Base-by-base conservation (phyloP, 306 rosid genomes). In the Prunus fruticosa region DNA sequence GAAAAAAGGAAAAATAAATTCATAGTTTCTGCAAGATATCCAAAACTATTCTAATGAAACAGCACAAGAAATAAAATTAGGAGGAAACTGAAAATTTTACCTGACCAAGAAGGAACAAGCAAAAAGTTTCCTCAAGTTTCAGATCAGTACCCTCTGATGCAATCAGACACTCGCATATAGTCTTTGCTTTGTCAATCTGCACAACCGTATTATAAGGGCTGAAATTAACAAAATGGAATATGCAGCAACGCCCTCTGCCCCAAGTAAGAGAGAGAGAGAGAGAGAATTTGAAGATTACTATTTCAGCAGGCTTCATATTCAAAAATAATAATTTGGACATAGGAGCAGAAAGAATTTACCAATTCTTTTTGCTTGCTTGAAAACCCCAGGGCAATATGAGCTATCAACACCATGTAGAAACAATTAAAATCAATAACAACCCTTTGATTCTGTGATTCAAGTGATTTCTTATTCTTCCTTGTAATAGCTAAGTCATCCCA, bases 391-490 rank as follows among this genome's bases (percentile, higher is more conserved):
- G 99, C 98, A 85, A 92, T 18, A 79, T 95, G 97, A 75, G 97
- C 97, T 66, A 77, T 77, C 81, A 92, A 89, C 58, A 81, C 92
- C 84, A 86, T 38, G 68, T 89, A 95, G 81, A 89, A 92, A 88
- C 98, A 95, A 60, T 73, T 84, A 73, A 85, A 84, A 87, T 92
- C 97, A 67, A 95, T 85, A 71, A 95, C 89, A 66, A 86, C 91
- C 84, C 94, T 81, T 81, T 91, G 93, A 86, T 92, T 95, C 64
- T 95, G 99, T 50, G 99, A 91, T 80, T 95, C 99, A 46, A 95
- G 86, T 71, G 97, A 92, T 81, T 92, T 95, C 83, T 89, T 95
- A 65, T 91, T 95, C 91, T 91, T 95, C 81, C 99, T 86, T 76
- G 87, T 87, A 66, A 67, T 72, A 23, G 90, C 93, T 83, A 95